phyloP scores from a whole-genome alignment of 2,329 filamentous ascomycete genomes.

The Chaetothyriales sp. region DNA sequence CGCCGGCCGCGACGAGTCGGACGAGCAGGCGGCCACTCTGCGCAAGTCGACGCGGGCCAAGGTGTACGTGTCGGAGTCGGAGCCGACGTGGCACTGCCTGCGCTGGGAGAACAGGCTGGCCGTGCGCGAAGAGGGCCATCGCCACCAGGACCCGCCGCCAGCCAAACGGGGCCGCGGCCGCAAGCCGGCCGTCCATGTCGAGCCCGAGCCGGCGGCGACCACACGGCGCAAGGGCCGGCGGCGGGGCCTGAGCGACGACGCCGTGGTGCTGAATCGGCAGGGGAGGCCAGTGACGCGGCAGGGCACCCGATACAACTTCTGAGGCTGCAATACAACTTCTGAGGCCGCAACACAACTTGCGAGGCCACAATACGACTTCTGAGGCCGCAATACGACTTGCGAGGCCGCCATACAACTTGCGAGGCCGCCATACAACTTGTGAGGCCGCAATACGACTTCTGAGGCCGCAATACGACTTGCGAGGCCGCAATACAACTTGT shows the following conservation, averaged over 20 bases:
- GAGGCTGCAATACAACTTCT: slow-evolving; percentile 24
- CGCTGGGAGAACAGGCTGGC: slow-evolving; percentile 54
- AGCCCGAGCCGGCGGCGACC: neutral
- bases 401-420: slow-evolving; percentile 36
- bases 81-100: slow-evolving; percentile 45
- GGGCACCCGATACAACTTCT: slow-evolving; percentile 36
- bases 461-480: slow-evolving; percentile 7
- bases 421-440: slow-evolving; percentile 7
- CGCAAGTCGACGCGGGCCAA: slow-evolving; percentile 52
- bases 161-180: slow-evolving; percentile 29
- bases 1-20: slow-evolving; percentile 31
- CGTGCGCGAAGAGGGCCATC: slow-evolving; percentile 43
- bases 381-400: slow-evolving; percentile 7
- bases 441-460: slow-evolving; percentile 37
- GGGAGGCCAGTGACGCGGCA: slow-evolving; percentile 39
- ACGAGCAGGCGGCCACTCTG: slow-evolving; percentile 34
- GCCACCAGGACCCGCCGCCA: slow-evolving; percentile 45
- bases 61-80: slow-evolving; percentile 41
- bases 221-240: neutral
- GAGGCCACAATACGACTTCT: slow-evolving; percentile 37
- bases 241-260: neutral
- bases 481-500: slow-evolving; percentile 37
- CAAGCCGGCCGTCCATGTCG: neutral
- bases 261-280: slow-evolving; percentile 27
- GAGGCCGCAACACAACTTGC: slow-evolving; percentile 7